Evolutionary conservation across 2,329 filamentous ascomycete genomes (phyloP).

Genomic region (Stemphylium beticola): DNA sequence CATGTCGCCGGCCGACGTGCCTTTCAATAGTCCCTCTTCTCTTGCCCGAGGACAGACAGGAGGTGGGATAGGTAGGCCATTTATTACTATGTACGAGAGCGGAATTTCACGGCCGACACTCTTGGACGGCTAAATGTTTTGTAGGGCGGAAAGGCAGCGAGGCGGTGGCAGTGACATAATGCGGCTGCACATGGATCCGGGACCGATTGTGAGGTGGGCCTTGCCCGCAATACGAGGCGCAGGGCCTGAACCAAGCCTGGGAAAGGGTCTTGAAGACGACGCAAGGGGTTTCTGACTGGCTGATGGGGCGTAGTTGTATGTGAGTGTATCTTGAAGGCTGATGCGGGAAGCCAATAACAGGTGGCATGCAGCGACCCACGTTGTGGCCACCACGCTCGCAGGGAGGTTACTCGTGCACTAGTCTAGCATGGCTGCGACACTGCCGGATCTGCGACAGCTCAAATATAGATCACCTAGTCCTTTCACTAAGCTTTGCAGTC

Average conservation of each 20-base stretch:
- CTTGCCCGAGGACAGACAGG: background rate
- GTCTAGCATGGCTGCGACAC: conserved; percentile 28
- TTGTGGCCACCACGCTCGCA: conserved; percentile 23
- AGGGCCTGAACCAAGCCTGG: conserved; percentile 12
- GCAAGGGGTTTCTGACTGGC: conserved; percentile 3
- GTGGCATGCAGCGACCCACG: conserved; percentile 11
- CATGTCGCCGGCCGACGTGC: background rate
- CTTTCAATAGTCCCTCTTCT: too few relatives aligned
- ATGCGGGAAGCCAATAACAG: conserved; percentile 9
- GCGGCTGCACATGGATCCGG: conserved; percentile 16
- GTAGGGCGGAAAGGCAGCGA: background rate
- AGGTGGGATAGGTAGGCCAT: background rate
- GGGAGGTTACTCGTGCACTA: conserved; percentile 22
- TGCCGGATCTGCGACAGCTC: conserved; percentile 34
- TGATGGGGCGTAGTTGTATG: conserved; percentile 2
- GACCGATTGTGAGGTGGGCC: conserved; percentile 12
- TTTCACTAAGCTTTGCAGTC: conserved; percentile 20
- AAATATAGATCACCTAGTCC: conserved; percentile 34
- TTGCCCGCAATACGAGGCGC: conserved; percentile 20
- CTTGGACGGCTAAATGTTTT: background rate
- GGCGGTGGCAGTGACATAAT: conserved; percentile 2
- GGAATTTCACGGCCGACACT: background rate
- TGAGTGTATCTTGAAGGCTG: conserved; percentile 5
- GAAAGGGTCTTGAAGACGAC: conserved; percentile 5
- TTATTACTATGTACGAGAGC: background rate